These are phyloP conservation scores for Termitomyces sp. DNA, from an alignment of 768 basidiomycete species.

Conservation along the genomic window DNA sequence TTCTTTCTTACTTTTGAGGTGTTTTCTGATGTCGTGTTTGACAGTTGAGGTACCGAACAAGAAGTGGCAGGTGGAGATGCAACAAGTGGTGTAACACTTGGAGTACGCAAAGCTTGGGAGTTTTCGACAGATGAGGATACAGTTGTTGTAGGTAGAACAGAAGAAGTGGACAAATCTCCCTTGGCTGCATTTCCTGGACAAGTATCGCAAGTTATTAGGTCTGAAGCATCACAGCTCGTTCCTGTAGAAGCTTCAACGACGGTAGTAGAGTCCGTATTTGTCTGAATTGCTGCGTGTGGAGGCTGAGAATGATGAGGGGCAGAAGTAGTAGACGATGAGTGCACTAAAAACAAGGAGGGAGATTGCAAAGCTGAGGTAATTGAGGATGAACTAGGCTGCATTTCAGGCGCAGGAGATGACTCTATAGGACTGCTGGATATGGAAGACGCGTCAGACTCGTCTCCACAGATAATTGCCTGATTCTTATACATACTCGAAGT, in stretches of 20 bases:
- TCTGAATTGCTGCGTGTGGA: not conserved
- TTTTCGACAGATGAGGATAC: not conserved
- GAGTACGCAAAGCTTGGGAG: no score
- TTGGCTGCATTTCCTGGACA: not conserved
- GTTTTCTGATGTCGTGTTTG: not conserved
- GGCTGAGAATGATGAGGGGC: not conserved
- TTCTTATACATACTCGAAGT: slow-evolving; percentile 3
- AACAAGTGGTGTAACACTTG: not conserved
- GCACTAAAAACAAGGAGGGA: not conserved
- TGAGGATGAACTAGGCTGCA: slow-evolving; percentile 14
- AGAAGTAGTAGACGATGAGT: not conserved
- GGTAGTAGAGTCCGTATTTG: not conserved
- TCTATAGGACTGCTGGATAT: not conserved
- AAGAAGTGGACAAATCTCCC: not conserved
- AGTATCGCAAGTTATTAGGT: not conserved
- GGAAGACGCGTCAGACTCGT: not conserved
- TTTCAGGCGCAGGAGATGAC: not conserved
- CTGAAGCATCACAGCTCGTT: not conserved
- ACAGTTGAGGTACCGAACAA: not conserved
- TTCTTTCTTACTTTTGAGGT: slow-evolving; percentile 1
- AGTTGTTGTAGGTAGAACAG: not conserved
- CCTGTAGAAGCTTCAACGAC: not conserved
- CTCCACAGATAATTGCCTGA: not conserved
- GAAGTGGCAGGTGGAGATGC: not conserved
- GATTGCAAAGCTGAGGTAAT: slow-evolving; percentile 9